A percentile compares a stretch with the other conserved stretches of the same genome.
Conservation (phyloP, 2,329 filamentous ascomycete species). For the Aureobasidium namibiae region DNA sequence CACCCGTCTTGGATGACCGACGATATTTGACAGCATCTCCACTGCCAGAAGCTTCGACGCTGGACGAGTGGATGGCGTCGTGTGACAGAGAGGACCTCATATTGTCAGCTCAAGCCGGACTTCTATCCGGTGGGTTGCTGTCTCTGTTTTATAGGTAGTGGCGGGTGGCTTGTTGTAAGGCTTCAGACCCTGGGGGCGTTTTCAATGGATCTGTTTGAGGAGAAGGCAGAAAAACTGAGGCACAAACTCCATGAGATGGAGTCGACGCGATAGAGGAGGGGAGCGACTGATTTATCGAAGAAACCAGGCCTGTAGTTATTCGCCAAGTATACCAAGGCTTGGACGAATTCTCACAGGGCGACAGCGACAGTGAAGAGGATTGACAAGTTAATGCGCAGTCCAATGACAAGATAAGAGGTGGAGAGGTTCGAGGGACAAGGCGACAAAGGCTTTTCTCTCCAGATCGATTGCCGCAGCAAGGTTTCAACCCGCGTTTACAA, state of each 20-base stretch:
- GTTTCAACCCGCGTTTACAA: neutral
- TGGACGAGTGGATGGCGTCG: constrained; percentile 2
- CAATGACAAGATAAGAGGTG: neutral
- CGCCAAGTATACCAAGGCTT: constrained; percentile 12
- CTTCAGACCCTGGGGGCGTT: neutral
- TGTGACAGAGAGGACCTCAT: constrained; percentile 2
- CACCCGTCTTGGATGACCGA: neutral
- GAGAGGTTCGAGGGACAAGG: neutral
- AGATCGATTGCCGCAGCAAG: constrained; percentile 2
- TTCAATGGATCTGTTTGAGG: constrained; percentile 26
- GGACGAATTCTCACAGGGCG: neutral
- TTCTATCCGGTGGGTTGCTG: neutral
- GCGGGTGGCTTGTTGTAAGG: neutral
- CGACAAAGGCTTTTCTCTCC: neutral
- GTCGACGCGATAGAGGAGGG: neutral
- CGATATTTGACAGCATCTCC: neutral
- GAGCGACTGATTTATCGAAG: neutral
- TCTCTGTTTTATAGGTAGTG: neutral
- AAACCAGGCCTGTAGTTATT: neutral
- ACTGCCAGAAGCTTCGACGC: neutral
- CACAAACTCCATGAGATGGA: constrained; percentile 24
- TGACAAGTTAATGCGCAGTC: neutral
- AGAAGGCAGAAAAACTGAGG: constrained; percentile 26
- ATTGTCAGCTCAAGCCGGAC: neutral
- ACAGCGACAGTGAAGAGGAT: neutral